A percentile compares a stretch with the other conserved stretches of the same genome.
Evolutionary conservation across 148 eudicot genomes (phyloP).

Genomic region (Persicaria tinctoria): DNA sequence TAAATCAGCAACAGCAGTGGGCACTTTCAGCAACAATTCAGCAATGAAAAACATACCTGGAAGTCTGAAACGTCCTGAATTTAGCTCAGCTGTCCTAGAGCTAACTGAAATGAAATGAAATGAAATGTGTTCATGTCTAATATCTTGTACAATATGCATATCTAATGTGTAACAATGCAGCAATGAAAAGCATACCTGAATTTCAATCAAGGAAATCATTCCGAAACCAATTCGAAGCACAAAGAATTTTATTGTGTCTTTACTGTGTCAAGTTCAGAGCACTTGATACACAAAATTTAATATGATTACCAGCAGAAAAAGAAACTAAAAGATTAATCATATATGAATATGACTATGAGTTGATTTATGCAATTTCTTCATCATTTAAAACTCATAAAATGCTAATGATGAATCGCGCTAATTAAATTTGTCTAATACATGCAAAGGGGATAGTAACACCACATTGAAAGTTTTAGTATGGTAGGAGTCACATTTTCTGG

Average conservation of each 20-base stretch:
- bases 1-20: too few relatives aligned
- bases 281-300: neutral
- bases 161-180: too few relatives aligned
- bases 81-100: too few relatives aligned
- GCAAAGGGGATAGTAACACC: neutral
- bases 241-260: neutral
- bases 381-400: neutral
- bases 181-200: too few relatives aligned
- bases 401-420: neutral
- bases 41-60: too few relatives aligned
- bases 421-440: neutral
- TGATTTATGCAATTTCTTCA: neutral
- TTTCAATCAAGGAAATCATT: too few relatives aligned
- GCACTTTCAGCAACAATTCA: too few relatives aligned
- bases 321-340: neutral
- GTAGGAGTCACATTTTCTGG: neutral
- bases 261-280: neutral
- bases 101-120: too few relatives aligned
- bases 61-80: too few relatives aligned
- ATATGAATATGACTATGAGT: neutral
- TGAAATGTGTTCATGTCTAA: too few relatives aligned
- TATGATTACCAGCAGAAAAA: neutral
- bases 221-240: too few relatives aligned
- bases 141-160: too few relatives aligned
- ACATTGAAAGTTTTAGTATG: neutral